Evolutionary conservation across 2,329 filamentous ascomycete genomes (phyloP).

Genomic region (Coniochaeta sp.): DNA sequence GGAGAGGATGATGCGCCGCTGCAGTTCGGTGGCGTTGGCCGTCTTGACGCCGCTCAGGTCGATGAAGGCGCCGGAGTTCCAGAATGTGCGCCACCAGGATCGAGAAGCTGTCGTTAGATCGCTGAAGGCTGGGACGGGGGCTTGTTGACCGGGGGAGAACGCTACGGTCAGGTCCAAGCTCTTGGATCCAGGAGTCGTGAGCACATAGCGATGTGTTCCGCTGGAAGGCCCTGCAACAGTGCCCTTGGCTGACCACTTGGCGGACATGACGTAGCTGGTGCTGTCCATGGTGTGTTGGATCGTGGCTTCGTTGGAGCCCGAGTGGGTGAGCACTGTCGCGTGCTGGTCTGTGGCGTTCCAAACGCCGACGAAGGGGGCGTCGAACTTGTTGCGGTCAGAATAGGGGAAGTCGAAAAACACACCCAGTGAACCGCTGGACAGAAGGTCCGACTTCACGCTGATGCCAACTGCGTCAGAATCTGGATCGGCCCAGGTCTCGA

Average conservation of each 20-base stretch:
- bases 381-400: conserved; percentile 41
- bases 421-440: conserved; percentile 28
- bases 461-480: conserved; percentile 37
- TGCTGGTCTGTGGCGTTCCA: conserved; percentile 39
- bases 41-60: conserved; percentile 33
- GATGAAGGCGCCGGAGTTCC: conserved; percentile 43
- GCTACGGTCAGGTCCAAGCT: conserved; percentile 21
- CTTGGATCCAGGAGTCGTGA: conserved; percentile 18
- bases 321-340: conserved; percentile 24
- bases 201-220: conserved; percentile 34
- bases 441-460: conserved; percentile 30
- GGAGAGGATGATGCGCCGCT: conserved; percentile 43
- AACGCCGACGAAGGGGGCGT: conserved; percentile 44
- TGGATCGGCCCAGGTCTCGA: conserved; percentile 37
- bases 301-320: conserved; percentile 20
- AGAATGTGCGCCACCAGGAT: conserved; percentile 40
- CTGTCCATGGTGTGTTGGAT: conserved; percentile 35
- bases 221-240: conserved; percentile 23
- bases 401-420: conserved; percentile 47
- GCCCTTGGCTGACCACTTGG: conserved; percentile 28
- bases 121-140: conserved; percentile 14
- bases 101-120: conserved; percentile 22
- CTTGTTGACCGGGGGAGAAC: conserved; percentile 20
- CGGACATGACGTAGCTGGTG: conserved; percentile 30
- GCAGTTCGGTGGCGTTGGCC: conserved; percentile 37